A percentile compares a stretch with the other conserved stretches of the same genome.
These are phyloP conservation scores for Lachancea quebecensis DNA, from an alignment of 805 yeast genomes.

Conservation along the genomic window DNA sequence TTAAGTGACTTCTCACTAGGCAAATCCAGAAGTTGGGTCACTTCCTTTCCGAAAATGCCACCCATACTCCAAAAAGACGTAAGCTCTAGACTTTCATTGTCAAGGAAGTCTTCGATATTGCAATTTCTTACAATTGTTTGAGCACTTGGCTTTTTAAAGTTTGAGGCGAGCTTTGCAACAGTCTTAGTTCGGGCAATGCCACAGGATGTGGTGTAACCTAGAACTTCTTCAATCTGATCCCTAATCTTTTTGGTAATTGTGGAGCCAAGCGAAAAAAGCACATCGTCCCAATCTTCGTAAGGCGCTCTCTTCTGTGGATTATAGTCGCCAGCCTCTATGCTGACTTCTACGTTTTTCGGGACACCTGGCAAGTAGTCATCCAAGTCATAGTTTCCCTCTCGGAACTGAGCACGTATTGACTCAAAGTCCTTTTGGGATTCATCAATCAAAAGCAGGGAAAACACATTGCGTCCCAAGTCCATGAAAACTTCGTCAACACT, in stretches of 20 bases:
- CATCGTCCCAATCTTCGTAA: conserved; percentile 72
- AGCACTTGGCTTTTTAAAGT: conserved; percentile 73
- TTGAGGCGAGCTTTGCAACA: conserved; percentile 82
- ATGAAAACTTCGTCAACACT: conserved; percentile 91
- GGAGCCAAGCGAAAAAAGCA: conserved; percentile 61
- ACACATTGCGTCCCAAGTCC: conserved; percentile 68
- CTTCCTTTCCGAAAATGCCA: conserved; percentile 70
- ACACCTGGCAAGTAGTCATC: conserved; percentile 23
- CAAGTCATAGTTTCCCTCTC: conserved; percentile 20
- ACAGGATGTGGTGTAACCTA: conserved; percentile 84
- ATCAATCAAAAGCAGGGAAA: conserved; percentile 32
- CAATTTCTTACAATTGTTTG: conserved; percentile 65
- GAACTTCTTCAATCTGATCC: conserved; percentile 39
- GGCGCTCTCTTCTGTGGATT: conserved; percentile 12
- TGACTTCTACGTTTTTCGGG: conserved; percentile 15
- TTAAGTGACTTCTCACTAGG: conserved; percentile 45
- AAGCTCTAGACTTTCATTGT: conserved; percentile 44
- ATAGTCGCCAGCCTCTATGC: conserved; percentile 11
- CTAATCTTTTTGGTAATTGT: conserved; percentile 50
- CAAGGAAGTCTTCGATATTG: conserved; percentile 47
- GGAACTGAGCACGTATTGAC: conserved; percentile 16
- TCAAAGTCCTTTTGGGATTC: conserved; percentile 8
- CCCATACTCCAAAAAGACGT: conserved; percentile 87
- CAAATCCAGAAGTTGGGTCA: conserved; percentile 43
- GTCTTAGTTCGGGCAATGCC: conserved; percentile 75